A percentile compares a stretch with the other conserved stretches of the same genome.
Conservation (phyloP, 225 moss, liverwort and hornwort species). For the Physcomitrium patens region DNA sequence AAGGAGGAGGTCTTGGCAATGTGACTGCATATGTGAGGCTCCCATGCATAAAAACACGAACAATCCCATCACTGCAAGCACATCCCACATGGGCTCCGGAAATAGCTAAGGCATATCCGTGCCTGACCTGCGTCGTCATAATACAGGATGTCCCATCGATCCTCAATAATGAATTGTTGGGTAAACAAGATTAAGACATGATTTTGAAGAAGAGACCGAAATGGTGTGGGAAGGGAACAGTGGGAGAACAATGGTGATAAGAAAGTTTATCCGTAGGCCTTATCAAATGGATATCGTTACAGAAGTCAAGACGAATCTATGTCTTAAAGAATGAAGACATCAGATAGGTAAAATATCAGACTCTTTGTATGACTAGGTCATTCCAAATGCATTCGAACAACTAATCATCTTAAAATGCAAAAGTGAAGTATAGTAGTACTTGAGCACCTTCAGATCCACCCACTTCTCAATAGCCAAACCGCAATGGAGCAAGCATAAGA, state of each 20-base stretch:
- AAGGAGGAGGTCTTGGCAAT: constrained; percentile 76
- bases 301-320: not conserved
- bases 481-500: constrained; percentile 77
- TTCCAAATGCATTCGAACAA: not conserved
- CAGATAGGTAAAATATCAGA: not conserved
- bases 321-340: not conserved
- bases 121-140: constrained; percentile 64
- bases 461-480: constrained; percentile 86
- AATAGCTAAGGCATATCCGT: constrained; percentile 75
- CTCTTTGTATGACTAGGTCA: not conserved
- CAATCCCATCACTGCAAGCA: constrained; percentile 85
- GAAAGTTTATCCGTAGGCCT: not conserved
- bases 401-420: constrained; percentile 1
- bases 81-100: constrained; percentile 81
- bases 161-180: constrained; percentile 18
- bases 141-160: constrained; percentile 28
- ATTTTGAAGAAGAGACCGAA: not conserved
- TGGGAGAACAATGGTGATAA: not conserved
- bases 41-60: constrained; percentile 73
- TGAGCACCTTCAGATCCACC: constrained; percentile 76
- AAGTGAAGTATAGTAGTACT: not conserved
- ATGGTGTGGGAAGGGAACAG: not conserved
- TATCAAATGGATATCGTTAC: not conserved
- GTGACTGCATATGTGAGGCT: constrained; percentile 76
- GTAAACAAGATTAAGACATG: not conserved